Base-by-base conservation (phyloP, 345 rosid species). In the Melaleuca alternifolia region DNA sequence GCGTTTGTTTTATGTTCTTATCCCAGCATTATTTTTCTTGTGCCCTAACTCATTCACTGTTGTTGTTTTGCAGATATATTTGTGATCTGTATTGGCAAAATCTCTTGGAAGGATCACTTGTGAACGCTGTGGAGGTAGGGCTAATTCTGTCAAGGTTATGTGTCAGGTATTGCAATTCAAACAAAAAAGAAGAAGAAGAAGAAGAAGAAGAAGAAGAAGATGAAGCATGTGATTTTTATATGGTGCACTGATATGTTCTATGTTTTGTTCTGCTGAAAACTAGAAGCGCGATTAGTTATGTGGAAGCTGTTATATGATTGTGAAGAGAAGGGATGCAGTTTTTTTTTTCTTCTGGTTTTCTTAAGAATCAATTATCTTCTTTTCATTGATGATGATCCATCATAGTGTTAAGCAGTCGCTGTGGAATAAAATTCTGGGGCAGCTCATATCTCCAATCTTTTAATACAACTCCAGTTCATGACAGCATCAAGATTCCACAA, bases 91-190 rank as follows among this genome's bases (percentile, higher is more conserved):
- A 13, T 61, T 28, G 20, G 5, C 5, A 28, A 61, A 61, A 61
- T 61, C 41, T 61, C 20, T 61, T 61, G 20, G 75, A 3, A 7
- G 75, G 37, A 28, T 61, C 10, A 61, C 5, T 0, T 28, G 20
- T 5, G 0, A 61, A 14, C 0, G 20, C 2, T 28, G 37, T 16
- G 3, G 41, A 28, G 75, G 75, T 61, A 3, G 0, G 20, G 33
- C 16, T 0, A 6, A 61, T 61, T 1, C 16, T 12, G 8, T 59
- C 75, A 5, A 57, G 28, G 16, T 57, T 26, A 5, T 7, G 71
- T 59, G 33, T 62, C 1, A 62, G 6, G 2, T 59, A 11, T 61
- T 28, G 20, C 75, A 61, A 14, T 13, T 28, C 26, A 56, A 56
- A 28, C 13, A 5, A 7, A 14, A 61, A 57, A 5, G 6, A 26